Evolutionary conservation across 129 eudicot genomes (phyloP), one percentile per base, ranked within the genome.

Genomic region (Lonicera japonica): DNA sequence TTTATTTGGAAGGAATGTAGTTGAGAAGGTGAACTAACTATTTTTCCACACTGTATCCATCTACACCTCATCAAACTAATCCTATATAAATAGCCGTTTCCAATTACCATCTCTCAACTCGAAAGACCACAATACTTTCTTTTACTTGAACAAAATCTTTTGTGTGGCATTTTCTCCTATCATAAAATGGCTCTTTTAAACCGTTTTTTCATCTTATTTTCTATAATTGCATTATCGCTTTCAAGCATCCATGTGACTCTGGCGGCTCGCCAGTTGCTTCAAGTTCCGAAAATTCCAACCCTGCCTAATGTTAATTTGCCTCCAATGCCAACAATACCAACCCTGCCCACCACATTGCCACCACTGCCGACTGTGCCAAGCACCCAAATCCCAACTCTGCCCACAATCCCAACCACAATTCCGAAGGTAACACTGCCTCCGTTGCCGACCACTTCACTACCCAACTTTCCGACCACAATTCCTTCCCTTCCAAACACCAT

Each of bases 241-340:
- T 58, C 77, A 25, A 69, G 16, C 66, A 21, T 56, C 58, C 47
- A 75, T n/a, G 25, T 55, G 55, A 62, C 65, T 34, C 34, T 56
- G 0, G 72, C 67, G 10, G 67, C 80, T 20, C 72, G 80, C 34
- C 46, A 64, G 18, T 66, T 75, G 21, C 47, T 75, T 25, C 75
- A 75, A 61, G 34, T 54, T 15, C 70, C 73, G 11, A 50, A 17
- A 12, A 19, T 48, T 10, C 18, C 72, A 9, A 1, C 36, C 36
- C 10, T 34, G 21, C 52, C 62, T 2, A 29, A 58, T 61, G 14
- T 25, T 66, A 22, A 60, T 52, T 16, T 29, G 36, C 36, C 36
- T 29, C 9, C 58, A 11, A 25, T 64, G 17, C 62, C 68, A 29
- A 15, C 47, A 15, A 21, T 58, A 18, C 63, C 63, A 0, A 46